Evolutionary conservation across 352 stramenopile species (phyloP), one percentile per base, ranked within the genome.

Genomic region (Phytophthora meadii): DNA sequence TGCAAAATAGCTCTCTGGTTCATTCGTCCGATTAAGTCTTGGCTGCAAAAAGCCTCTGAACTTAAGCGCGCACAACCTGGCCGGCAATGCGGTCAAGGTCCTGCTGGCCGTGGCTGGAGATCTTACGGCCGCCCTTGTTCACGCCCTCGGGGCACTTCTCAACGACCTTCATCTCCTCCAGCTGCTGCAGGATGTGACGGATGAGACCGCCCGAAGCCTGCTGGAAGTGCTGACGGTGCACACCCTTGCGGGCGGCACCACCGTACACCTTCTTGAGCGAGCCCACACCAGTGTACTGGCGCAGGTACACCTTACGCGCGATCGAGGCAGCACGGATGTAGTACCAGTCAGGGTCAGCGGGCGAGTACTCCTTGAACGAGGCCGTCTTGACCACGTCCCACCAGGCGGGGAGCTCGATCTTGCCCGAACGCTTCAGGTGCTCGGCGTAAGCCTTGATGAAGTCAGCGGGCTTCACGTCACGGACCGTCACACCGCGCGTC

Each of bases 381-480:
- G 82, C 96, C 41, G 97, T 99, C 92, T 99, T 99, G 54, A 99
- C 96, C 60, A 99, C 92, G 73, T 99, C 97, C 74, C 92, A 95
- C 97, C 97, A 99, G 37, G 96, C 95, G 55, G 97, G 97, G 54
- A 99, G 87, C 80, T 99, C 96, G 72, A 99, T 98, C 83, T 99
- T 98, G 74, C 98, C 97, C 42, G 95, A 98, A 75, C 98, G 98
- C 88, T 99, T 99, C 63, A 99, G 88, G 82, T 99, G 97, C 83
- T 99, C 95, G 34, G 97, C 97, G 82, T 99, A 99, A 52, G 96
- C 93, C 82, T 97, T 93, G 80, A 99, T 99, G 84, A 99, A 99
- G 62, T 97, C 92, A 74, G 92, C 89, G 55, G 97, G 81, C 76
- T 93, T 90, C 56, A 99, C 96, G 76, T 99, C 97, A 77, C 97